phyloP scores from a whole-genome alignment of 805 yeast genomes.

The Lachancea mirantina region DNA sequence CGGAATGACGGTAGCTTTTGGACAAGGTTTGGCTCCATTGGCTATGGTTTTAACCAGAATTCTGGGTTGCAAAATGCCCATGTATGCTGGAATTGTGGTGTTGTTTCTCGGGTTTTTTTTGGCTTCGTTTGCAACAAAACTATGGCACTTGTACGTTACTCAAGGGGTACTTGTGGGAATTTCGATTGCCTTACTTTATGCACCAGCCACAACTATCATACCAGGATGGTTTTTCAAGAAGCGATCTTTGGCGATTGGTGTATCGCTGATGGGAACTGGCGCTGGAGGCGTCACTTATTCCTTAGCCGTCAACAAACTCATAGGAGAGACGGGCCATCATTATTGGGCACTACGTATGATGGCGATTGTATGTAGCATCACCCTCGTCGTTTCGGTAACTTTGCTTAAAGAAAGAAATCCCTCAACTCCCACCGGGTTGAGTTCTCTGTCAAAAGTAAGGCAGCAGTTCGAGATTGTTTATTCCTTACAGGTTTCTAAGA shows the following conservation, averaged over 20 bases:
- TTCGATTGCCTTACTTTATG: constrained; percentile 43
- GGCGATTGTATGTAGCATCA: constrained; percentile 34
- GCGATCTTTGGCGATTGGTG: constrained; percentile 49
- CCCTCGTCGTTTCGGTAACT: constrained; percentile 34
- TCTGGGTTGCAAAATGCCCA: constrained; percentile 43
- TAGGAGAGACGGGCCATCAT: constrained; percentile 36
- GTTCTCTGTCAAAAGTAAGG: constrained; percentile 22
- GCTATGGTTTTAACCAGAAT: constrained; percentile 41
- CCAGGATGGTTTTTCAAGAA: constrained; percentile 67
- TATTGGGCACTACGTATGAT: constrained; percentile 42
- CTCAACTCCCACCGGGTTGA: constrained; percentile 24
- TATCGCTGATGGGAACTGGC: constrained; percentile 46
- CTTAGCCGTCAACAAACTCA: constrained; percentile 37
- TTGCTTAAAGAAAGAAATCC: constrained; percentile 42
- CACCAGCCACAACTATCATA: constrained; percentile 52
- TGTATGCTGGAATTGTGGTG: constrained; percentile 41
- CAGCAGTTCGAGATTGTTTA: constrained; percentile 33
- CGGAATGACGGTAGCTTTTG: constrained; percentile 50
- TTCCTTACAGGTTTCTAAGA: constrained; percentile 24
- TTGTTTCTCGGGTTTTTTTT: constrained; percentile 51
- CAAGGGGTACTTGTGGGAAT: constrained; percentile 62
- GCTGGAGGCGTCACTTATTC: constrained; percentile 44
- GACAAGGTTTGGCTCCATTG: constrained; percentile 56
- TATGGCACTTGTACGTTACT: constrained; percentile 62
- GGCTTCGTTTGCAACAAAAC: constrained; percentile 50